phyloP scores from a whole-genome alignment of 441 rosid genomes.

The Sinapis alba region DNA sequence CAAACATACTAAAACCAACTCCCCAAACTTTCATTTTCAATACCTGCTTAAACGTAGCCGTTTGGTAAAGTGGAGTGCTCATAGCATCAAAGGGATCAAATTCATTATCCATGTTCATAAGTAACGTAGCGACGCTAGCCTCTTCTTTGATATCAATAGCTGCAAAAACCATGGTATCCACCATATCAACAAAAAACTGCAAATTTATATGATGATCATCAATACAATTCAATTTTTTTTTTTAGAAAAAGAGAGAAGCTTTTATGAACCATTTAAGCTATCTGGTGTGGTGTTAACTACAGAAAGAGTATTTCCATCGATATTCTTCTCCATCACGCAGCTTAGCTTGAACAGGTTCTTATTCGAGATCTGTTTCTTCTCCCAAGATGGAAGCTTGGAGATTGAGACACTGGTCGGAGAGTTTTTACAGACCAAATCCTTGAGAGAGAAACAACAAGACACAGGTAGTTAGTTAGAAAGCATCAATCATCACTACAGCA shows the following conservation, averaged over 20 bases:
- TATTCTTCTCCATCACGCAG: conserved; percentile 47
- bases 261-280: conserved; percentile 48
- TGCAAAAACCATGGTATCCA: too few relatives aligned
- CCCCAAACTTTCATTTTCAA: too few relatives aligned
- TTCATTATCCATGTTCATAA: conserved; percentile 70
- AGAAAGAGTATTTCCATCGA: conserved; percentile 52
- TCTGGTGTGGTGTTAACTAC: conserved; percentile 40
- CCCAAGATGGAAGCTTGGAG: conserved; percentile 36
- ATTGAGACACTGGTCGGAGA: conserved; percentile 36
- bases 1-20: conserved; percentile 15
- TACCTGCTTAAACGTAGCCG: conserved; percentile 96
- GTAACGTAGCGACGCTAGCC: conserved; percentile 68
- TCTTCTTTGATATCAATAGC: conserved; percentile 56
- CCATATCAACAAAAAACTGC: too few relatives aligned
- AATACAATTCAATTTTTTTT: too few relatives aligned
- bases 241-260: not conserved
- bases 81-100: conserved; percentile 85
- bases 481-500: not conserved
- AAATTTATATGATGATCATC: conserved; percentile 1
- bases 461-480: not conserved
- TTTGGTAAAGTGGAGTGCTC: conserved; percentile 91
- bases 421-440: conserved; percentile 43
- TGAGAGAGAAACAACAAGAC: conserved; percentile 14
- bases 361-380: conserved; percentile 38
- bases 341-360: conserved; percentile 42